Base-by-base conservation (phyloP, 805 yeast genomes). In the Ogataea angusta region DNA sequence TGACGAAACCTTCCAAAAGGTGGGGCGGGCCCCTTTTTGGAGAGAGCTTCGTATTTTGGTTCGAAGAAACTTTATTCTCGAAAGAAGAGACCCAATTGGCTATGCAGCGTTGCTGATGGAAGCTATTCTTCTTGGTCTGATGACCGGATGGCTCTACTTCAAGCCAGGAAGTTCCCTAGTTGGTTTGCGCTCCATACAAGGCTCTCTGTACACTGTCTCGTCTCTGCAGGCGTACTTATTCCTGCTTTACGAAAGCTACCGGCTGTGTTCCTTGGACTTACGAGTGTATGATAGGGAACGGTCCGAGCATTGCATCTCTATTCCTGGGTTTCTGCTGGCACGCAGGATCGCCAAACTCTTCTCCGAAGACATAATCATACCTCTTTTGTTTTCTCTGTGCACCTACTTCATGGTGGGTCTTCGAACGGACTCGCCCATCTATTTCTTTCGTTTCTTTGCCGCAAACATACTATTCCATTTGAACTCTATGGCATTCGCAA, bases 401-500 rank as follows among this genome's bases (percentile, higher is more conserved):
- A 74, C 87, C 0, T 88, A 80, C 54, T 87, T 81, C 63, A 81
- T 87, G 91, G 75, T 77, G 66, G 95, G 95, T 0, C 65, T 87
- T 29, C 60, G 85, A 24, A 60, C 69, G 0, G 69, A 66, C 25
- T 48, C 57, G 5, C 63, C 72, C 0, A 63, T 66, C 6, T 67
- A 71, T 36, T 87, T 82, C 54, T 83, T 82, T 47, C 68, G 76
- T 2, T 87, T 72, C 59, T 82, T 82, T 58, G 71, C 80, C 3
- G 71, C 77, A 6, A 67, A 70, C 8, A 56, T 86, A n/a, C 49
- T 86, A 21, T 72, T 71, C 14, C 80, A 79, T 42, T 63, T 79
- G 47, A 68, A 71, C 36, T 72, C 82, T 9, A 73, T 82, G 66
- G 66, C 78, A 4, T 62, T 72, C 46, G 85, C 84, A 0, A 69